Evolutionary conservation across 495 filamentous ascomycete species (phyloP).

Genomic region (Beverwykella pulmonaria): DNA sequence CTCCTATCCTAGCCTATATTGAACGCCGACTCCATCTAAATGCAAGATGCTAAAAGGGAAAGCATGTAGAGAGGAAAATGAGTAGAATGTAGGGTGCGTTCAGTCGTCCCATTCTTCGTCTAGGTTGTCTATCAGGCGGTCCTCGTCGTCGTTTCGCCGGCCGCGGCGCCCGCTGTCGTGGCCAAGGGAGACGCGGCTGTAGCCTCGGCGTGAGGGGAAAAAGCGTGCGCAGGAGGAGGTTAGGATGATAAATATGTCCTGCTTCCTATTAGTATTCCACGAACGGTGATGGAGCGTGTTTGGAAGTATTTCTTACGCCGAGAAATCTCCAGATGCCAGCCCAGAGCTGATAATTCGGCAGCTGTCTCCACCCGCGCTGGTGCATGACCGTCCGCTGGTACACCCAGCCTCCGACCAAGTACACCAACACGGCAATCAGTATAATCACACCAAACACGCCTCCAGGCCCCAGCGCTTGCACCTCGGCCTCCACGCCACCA

Average conservation of each 20-base stretch:
- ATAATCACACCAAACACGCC: conserved; percentile 93
- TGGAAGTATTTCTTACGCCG: conserved; percentile 60
- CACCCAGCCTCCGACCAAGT: conserved; percentile 87
- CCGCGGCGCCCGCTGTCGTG: conserved; percentile 39
- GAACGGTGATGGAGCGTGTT: background rate
- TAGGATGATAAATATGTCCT: conserved; percentile 83
- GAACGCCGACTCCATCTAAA: background rate
- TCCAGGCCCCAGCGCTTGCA: conserved; percentile 72
- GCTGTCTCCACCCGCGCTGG: conserved; percentile 90
- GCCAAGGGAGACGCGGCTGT: conserved; percentile 54
- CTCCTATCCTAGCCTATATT: background rate
- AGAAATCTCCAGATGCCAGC: conserved; percentile 81
- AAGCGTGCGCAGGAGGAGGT: conserved; percentile 74
- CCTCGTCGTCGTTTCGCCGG: conserved; percentile 71
- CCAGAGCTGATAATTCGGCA: conserved; percentile 95
- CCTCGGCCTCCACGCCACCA: conserved; percentile 64
- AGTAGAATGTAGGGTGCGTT: background rate
- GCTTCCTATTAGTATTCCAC: conserved; percentile 14
- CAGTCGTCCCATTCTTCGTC: conserved; percentile 78
- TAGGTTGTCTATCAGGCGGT: conserved; percentile 90
- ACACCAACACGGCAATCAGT: conserved; percentile 79
- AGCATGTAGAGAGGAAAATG: background rate
- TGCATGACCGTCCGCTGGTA: conserved; percentile 96
- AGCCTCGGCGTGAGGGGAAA: conserved; percentile 65
- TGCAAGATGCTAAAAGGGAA: background rate